These are phyloP conservation scores for Klebsormidium nitens DNA, from an alignment of 139 green algal species.

Conservation along the genomic window DNA sequence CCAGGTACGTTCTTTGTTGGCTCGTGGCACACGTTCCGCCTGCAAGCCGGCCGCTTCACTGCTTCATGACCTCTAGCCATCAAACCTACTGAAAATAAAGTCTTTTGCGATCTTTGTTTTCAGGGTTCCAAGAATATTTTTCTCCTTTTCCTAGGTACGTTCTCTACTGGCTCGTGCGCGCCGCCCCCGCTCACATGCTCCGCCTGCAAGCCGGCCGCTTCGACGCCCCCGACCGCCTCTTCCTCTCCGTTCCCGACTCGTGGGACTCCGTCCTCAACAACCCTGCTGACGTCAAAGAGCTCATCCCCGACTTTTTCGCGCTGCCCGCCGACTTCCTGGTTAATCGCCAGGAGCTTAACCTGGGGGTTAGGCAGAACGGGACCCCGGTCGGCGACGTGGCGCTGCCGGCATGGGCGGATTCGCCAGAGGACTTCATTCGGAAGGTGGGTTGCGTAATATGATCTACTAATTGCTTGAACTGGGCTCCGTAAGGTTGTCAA, in stretches of 20 bases:
- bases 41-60: slow-evolving; percentile 82
- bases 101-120: too few species aligned
- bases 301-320: slow-evolving; percentile 77
- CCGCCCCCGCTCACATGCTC: slow-evolving; percentile 80
- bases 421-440: slow-evolving; percentile 24
- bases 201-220: slow-evolving; percentile 75
- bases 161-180: slow-evolving; percentile 86
- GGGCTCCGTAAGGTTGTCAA: too few species aligned
- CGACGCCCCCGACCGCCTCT: slow-evolving; percentile 87
- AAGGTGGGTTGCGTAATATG: too few species aligned
- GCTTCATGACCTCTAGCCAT: too few species aligned
- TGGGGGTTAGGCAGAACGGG: slow-evolving; percentile 21
- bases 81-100: too few species aligned
- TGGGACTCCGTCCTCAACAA: slow-evolving; percentile 74
- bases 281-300: slow-evolving; percentile 90
- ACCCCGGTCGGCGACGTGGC: slow-evolving; percentile 54
- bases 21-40: slow-evolving; percentile 85
- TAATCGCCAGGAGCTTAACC: slow-evolving; percentile 2
- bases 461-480: too few species aligned
- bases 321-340: slow-evolving; percentile 13
- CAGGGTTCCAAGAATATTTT: too few species aligned
- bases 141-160: slow-evolving; percentile 57
- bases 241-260: slow-evolving; percentile 64
- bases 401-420: slow-evolving; percentile 70
- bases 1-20: slow-evolving; percentile 86